A percentile compares a stretch with the other conserved stretches of the same genome.
Evolutionary conservation across 1,284 basidiomycete species (phyloP).

Genomic region (Ganoderma sinense): DNA sequence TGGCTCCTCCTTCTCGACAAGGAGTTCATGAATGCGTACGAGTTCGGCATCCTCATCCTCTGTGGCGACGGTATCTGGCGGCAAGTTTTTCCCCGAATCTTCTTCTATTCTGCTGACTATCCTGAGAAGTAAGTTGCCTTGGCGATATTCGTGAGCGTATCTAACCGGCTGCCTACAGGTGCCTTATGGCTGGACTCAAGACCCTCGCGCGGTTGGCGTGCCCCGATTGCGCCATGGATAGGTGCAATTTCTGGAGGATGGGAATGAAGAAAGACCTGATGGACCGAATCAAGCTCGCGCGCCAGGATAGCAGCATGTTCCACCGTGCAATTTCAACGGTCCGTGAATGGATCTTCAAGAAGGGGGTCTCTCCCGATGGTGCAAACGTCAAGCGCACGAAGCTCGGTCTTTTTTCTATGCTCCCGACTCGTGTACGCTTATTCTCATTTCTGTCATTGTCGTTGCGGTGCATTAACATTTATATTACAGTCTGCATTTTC

Average conservation of each 20-base stretch:
- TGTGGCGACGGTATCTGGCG: conserved; percentile 8
- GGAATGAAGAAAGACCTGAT: not conserved
- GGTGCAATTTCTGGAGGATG: not conserved
- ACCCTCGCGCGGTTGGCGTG: not conserved
- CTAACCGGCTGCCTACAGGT: not conserved
- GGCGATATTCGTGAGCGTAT: no score
- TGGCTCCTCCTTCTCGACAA: conserved; percentile 35
- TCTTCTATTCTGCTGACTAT: conserved; percentile 12
- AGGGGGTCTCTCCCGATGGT: not conserved
- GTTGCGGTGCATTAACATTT: no score
- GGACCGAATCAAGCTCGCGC: not conserved
- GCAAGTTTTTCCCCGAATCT: conserved; percentile 7
- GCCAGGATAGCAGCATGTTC: not conserved
- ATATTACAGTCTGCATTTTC: conserved; percentile 37
- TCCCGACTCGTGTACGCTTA: not conserved
- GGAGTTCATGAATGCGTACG: conserved; percentile 17
- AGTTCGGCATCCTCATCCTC: not conserved
- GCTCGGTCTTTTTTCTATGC: not conserved
- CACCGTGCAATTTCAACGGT: not conserved
- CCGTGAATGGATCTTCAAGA: not conserved
- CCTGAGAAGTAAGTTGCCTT: conserved; percentile 11
- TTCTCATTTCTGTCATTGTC: not conserved
- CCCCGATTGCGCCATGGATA: not conserved
- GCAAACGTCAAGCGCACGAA: not conserved
- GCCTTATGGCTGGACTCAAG: not conserved